phyloP scores from a whole-genome alignment of 805 yeast species.

The Torulaspora microellipsoides region DNA sequence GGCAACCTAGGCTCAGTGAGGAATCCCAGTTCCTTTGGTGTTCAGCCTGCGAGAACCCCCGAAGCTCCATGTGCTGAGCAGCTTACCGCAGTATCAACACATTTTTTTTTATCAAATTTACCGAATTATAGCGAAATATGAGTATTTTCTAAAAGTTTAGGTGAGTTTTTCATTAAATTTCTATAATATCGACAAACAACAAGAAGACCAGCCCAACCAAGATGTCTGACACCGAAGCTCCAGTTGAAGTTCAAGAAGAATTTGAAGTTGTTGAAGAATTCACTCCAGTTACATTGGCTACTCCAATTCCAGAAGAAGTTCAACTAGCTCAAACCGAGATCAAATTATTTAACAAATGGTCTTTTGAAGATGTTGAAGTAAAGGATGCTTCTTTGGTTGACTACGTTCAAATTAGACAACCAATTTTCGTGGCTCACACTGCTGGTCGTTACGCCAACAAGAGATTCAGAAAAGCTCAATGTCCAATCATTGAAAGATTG shows the following conservation, averaged over 20 bases:
- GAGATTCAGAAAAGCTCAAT: slow-evolving; percentile 99
- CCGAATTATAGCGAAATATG: no score
- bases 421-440: slow-evolving; percentile 97
- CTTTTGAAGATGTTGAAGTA: slow-evolving; percentile 95
- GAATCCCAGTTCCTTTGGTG: no score
- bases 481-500: slow-evolving; percentile 98
- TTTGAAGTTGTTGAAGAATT: slow-evolving; percentile 70
- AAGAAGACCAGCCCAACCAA: slow-evolving; percentile 27
- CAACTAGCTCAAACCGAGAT: slow-evolving; percentile 94
- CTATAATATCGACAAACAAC: slow-evolving; percentile 4
- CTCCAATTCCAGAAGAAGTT: slow-evolving; percentile 94
- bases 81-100: no score
- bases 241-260: slow-evolving; percentile 55
- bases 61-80: no score
- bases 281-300: slow-evolving; percentile 75
- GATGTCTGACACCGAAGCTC: slow-evolving; percentile 86
- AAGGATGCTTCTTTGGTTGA: slow-evolving; percentile 98
- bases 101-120: no score
- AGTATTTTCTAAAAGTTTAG: no score
- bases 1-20: no score
- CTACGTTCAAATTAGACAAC: slow-evolving; percentile 96
- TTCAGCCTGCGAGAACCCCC: no score
- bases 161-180: no score
- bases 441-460: slow-evolving; percentile 99
- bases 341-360: slow-evolving; percentile 99